Conservation (phyloP, 176 grass and related monocot species). For the Pontederia paniculata region DNA sequence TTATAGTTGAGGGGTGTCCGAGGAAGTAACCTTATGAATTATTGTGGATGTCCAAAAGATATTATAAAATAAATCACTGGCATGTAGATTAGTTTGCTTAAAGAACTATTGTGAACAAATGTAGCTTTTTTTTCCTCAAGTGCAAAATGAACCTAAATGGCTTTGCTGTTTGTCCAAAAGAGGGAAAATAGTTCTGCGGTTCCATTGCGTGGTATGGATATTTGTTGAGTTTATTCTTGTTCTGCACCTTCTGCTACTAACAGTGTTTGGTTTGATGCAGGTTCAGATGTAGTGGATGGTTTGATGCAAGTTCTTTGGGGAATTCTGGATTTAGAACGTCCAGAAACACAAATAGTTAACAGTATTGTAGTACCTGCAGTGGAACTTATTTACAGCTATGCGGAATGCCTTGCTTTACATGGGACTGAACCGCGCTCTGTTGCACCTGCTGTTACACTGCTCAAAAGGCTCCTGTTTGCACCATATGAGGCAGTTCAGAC, state of each 20-base stretch:
- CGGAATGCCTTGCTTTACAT: slow-evolving; percentile 71
- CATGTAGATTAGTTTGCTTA: too few relatives aligned
- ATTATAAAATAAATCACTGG: too few relatives aligned
- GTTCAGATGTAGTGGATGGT: slow-evolving; percentile 70
- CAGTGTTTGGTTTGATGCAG: slow-evolving; percentile 33
- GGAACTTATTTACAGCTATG: slow-evolving; percentile 94
- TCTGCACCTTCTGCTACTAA: slow-evolving; percentile 4
- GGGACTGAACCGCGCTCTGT: slow-evolving; percentile 60
- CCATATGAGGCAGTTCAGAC: slow-evolving; percentile 95
- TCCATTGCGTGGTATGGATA: too few relatives aligned
- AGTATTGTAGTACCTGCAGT: slow-evolving; percentile 86
- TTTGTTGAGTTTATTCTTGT: neutral
- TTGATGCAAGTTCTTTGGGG: slow-evolving; percentile 96
- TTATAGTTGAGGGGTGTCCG: too few relatives aligned
- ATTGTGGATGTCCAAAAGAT: too few relatives aligned
- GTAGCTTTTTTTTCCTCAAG: too few relatives aligned
- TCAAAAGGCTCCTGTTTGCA: slow-evolving; percentile 92
- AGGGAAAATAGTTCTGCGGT: too few relatives aligned
- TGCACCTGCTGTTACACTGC: slow-evolving; percentile 63
- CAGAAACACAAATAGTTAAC: slow-evolving; percentile 93
- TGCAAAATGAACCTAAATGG: too few relatives aligned
- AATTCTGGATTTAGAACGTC: slow-evolving; percentile 83
- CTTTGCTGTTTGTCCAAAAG: too few relatives aligned
- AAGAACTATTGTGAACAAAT: too few relatives aligned
- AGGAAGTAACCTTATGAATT: too few relatives aligned